A percentile compares a stretch with the other conserved stretches of the same genome.
Evolutionary conservation across 306 rosid species (phyloP).

Genomic region (Lathyrus aphaca): DNA sequence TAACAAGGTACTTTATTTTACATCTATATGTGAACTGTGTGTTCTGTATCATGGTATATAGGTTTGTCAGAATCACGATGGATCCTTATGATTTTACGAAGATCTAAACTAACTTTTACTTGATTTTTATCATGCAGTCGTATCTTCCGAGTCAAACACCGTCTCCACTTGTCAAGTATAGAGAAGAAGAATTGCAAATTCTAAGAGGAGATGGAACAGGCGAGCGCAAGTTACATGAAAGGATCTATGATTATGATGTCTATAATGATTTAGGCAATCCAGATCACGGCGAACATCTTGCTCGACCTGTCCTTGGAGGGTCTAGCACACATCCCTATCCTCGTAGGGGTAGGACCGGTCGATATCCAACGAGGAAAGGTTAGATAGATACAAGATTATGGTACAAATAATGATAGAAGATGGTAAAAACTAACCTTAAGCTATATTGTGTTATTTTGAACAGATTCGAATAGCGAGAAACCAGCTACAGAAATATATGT

Average conservation of each 20-base stretch:
- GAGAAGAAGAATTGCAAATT: conserved; percentile 64
- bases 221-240: conserved; percentile 65
- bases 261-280: conserved; percentile 78
- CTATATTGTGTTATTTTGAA: not conserved
- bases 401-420: no score
- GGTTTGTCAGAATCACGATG: not conserved
- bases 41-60: not conserved
- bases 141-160: conserved; percentile 77
- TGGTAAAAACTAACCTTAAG: no score
- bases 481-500: conserved; percentile 66
- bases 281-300: conserved; percentile 28
- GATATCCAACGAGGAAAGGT: conserved; percentile 59
- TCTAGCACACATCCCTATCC: conserved; percentile 70
- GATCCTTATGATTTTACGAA: not conserved
- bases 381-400: conserved; percentile 3
- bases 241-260: conserved; percentile 72
- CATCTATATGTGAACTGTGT: not conserved
- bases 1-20: conserved; percentile 55
- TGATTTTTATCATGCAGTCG: conserved; percentile 41
- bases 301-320: conserved; percentile 80
- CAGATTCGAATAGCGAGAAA: conserved; percentile 69
- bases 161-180: conserved; percentile 46
- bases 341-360: conserved; percentile 89
- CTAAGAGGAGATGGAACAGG: conserved; percentile 75
- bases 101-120: no score